Conservation (phyloP, 768 basidiomycete genomes). For the Tylopilus sp. region DNA sequence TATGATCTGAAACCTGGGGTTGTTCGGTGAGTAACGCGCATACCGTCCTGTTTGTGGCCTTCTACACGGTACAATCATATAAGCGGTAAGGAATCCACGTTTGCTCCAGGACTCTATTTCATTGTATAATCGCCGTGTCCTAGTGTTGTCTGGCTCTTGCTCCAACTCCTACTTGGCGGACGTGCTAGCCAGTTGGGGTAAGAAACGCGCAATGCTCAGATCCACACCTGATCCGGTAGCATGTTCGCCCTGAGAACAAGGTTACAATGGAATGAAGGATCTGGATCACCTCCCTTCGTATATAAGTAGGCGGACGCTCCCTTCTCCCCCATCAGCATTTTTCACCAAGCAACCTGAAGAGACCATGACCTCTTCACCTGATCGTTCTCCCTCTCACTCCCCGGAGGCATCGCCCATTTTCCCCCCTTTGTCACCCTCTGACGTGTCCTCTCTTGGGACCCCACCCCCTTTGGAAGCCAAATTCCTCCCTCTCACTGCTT, state of each 20-base stretch:
- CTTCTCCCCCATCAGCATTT: not conserved
- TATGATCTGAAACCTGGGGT: not conserved
- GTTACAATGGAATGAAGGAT: not conserved
- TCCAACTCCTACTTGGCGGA: not conserved
- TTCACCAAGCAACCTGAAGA: not conserved
- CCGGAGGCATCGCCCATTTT: not conserved
- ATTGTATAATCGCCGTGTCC: too few relatives aligned
- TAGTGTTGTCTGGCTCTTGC: not conserved
- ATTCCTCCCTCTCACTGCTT: not conserved
- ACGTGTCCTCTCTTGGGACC: conserved; percentile 1
- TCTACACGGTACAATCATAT: too few relatives aligned
- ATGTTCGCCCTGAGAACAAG: not conserved
- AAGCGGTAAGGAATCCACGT: too few relatives aligned
- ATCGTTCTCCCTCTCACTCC: not conserved
- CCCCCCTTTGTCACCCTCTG: not conserved
- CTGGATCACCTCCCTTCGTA: not conserved
- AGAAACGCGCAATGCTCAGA: not conserved
- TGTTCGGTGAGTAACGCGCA: not conserved
- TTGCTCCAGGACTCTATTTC: too few relatives aligned
- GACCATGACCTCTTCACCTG: conserved; percentile 1
- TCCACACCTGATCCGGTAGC: not conserved
- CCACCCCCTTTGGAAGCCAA: conserved; percentile 4
- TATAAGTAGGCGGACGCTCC: not conserved
- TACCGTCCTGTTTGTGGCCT: too few relatives aligned
- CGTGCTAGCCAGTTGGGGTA: not conserved